Base-by-base conservation (phyloP, 495 filamentous ascomycete genomes). In the Tuber melanosporum region DNA sequence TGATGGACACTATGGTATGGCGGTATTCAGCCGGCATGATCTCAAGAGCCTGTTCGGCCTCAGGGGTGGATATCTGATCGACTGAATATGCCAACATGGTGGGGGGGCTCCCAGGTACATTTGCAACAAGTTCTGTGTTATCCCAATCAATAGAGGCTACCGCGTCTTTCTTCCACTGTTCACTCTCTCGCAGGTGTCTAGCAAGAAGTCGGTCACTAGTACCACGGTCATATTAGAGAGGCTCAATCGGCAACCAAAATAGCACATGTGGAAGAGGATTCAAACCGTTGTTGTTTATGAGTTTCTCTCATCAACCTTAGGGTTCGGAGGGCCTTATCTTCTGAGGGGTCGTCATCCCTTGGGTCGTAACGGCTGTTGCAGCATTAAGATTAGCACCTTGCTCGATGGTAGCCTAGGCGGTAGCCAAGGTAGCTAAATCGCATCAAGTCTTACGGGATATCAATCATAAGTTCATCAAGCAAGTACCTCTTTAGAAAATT, bases 131-230 rank as follows among this genome's bases (percentile, higher is more conserved):
- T 43, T 77, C 75, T 70, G 73, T 73, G 52, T 14, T 62, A 70
- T 80, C 78, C 71, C 73, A 80, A 46, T 80, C 78, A 41, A 80
- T 66, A 32, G 77, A 69, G 36, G 75, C 79, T 15, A 73, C 47
- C 8, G 78, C 79, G 57, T 80, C 78, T n/a, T 80, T 74, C 72
- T 80, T 80, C 78, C 78, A 80, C 41, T 79, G 57, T 15, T 79
- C 76, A 42, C 73, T 76, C 73, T 80, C 78, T 46, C 44, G 73
- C 73, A 73, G 73, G 41, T 80, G 78, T 3, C 78, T 77, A 15
- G 73, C 74, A 14, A 80, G 70, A 36, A 80, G 71, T 47, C 78
- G 77, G 42, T 80, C 77, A 62, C 78, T 80, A 46, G 20, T 26
- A 26, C 5, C 39, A 26, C 49, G 9, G 22, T 10, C 26, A n/a